These are phyloP conservation scores for Urochloa ruziziensis DNA, from an alignment of 176 grass and related monocot genomes.

Conservation along the genomic window DNA sequence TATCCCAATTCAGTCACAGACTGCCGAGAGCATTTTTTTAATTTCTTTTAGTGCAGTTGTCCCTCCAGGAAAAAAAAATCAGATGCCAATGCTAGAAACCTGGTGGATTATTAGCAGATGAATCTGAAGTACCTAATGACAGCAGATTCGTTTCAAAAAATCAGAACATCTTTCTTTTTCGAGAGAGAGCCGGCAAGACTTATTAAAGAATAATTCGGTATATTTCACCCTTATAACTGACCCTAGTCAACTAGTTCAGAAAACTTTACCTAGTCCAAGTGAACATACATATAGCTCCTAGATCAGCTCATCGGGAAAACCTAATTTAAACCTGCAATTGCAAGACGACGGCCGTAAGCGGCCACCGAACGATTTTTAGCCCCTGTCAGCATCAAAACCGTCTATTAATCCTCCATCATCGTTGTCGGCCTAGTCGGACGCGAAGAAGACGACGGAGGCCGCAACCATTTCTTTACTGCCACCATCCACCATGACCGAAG, in stretches of 20 bases:
- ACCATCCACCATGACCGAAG: not conserved
- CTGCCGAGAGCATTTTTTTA: not conserved
- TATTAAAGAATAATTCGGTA: not conserved
- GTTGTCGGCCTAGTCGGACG: conserved; percentile 29
- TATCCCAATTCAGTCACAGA: not conserved
- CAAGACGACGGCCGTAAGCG: conserved; percentile 36
- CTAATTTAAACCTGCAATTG: not conserved
- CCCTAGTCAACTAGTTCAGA: not conserved
- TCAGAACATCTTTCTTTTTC: too few species aligned
- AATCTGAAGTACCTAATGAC: not conserved
- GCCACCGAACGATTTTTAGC: conserved; percentile 20
- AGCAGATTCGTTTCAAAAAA: too few species aligned
- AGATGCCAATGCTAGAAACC: not conserved
- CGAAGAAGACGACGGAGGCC: not conserved
- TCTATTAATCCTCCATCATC: conserved; percentile 11
- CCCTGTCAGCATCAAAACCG: not conserved
- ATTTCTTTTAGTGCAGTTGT: too few species aligned
- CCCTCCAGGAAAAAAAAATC: not conserved
- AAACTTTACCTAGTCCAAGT: not conserved
- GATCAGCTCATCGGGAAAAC: conserved; percentile 3
- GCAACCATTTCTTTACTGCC: conserved; percentile 24
- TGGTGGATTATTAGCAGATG: not conserved
- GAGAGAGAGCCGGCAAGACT: not conserved
- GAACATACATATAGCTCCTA: not conserved
- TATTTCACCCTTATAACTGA: not conserved